A percentile compares a stretch with the other conserved stretches of the same genome.
Conservation (phyloP, 768 basidiomycete species). For the Tylopilus sp. region DNA sequence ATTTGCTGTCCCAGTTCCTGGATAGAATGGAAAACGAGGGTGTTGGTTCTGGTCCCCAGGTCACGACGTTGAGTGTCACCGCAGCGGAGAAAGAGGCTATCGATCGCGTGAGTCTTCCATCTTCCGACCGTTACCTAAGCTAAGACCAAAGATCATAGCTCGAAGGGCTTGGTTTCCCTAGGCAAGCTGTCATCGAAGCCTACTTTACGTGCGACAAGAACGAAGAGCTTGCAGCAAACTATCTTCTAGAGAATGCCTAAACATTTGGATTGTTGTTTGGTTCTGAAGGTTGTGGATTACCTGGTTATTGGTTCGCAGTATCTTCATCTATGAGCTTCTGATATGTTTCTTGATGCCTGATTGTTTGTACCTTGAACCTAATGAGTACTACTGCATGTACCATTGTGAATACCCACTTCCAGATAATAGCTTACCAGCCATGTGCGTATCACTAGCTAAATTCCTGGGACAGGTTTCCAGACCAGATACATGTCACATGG, state of each 20-base stretch:
- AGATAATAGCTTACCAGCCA: too few relatives aligned
- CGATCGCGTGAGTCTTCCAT: background rate
- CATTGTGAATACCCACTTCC: too few relatives aligned
- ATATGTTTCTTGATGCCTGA: background rate
- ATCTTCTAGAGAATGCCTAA: slow-evolving; percentile 1
- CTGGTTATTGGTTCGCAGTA: background rate
- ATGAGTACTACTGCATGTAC: too few relatives aligned
- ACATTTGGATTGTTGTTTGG: background rate
- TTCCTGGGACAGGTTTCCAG: too few relatives aligned
- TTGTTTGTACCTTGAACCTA: background rate
- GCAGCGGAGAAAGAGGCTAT: background rate
- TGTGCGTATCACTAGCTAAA: too few relatives aligned
- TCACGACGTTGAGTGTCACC: background rate
- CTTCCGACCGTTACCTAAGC: too few relatives aligned
- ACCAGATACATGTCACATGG: too few relatives aligned
- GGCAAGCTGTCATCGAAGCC: slow-evolving; percentile 4
- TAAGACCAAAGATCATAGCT: background rate
- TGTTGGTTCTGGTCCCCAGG: background rate
- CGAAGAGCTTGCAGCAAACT: slow-evolving; percentile 5
- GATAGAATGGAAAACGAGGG: background rate
- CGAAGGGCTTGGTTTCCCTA: slow-evolving; percentile 1
- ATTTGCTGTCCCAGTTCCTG: background rate
- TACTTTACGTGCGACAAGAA: slow-evolving; percentile 8
- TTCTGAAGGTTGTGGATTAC: background rate
- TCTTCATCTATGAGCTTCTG: background rate